Conservation (phyloP, 139 green algal genomes). For the Picochlorum costavermella region DNA sequence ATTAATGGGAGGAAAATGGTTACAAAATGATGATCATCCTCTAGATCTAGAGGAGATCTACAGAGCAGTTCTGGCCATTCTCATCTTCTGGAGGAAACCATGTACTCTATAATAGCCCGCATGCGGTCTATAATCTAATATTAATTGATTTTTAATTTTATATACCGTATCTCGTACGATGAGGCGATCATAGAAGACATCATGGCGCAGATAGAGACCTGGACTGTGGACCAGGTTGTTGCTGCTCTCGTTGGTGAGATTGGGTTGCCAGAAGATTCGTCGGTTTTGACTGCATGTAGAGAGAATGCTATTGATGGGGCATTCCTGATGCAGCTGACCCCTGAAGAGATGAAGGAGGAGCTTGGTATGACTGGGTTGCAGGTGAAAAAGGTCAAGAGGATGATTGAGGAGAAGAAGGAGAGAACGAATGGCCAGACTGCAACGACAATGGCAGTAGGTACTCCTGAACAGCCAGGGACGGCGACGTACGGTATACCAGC, state of each 20-base stretch:
- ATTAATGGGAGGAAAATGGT: too few species aligned
- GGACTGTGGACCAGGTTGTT: neutral
- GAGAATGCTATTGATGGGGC: conserved; percentile 8
- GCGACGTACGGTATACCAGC: conserved; percentile 7
- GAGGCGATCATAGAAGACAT: too few species aligned
- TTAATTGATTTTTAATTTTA: too few species aligned
- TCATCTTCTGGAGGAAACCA: too few species aligned
- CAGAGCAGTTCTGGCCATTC: too few species aligned
- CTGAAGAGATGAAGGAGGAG: conserved; percentile 4
- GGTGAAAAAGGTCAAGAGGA: conserved; percentile 1
- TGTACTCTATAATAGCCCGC: too few species aligned
- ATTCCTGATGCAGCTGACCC: neutral
- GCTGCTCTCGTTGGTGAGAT: neutral
- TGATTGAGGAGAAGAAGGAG: neutral
- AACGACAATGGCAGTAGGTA: neutral
- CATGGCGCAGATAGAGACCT: neutral
- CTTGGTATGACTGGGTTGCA: neutral
- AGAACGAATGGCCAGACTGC: neutral
- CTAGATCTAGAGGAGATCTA: too few species aligned
- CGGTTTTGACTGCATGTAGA: neutral
- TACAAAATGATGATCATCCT: too few species aligned
- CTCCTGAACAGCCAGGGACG: neutral
- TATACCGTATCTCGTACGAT: too few species aligned
- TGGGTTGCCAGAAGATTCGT: conserved; percentile 1
- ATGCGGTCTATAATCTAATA: too few species aligned